These are phyloP conservation scores for Carallia brachiata DNA, from an alignment of 345 rosid genomes.

Conservation along the genomic window DNA sequence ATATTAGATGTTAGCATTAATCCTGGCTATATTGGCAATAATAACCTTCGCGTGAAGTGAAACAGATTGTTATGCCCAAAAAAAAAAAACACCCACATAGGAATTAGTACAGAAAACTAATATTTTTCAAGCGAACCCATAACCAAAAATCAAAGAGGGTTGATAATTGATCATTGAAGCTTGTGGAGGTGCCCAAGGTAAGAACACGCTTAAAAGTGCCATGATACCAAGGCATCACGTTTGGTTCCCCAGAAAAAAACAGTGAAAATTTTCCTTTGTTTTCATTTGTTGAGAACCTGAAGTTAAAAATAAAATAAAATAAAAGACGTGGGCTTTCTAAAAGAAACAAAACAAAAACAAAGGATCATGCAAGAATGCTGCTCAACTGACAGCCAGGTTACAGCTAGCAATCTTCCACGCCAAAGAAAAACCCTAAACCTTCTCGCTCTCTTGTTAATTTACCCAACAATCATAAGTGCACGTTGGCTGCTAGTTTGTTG, in stretches of 20 bases:
- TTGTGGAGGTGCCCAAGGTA: constrained; percentile 22
- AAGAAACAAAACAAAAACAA: constrained; percentile 13
- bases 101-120: not conserved
- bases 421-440: constrained; percentile 52
- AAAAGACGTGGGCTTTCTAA: not conserved
- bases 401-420: constrained; percentile 78
- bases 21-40: constrained; percentile 8
- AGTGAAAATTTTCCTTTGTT: not conserved
- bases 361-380: constrained; percentile 92
- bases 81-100: no score
- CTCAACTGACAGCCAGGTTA: constrained; percentile 84
- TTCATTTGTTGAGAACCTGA: no score
- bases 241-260: constrained; percentile 38
- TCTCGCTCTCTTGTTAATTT: constrained; percentile 22
- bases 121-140: constrained; percentile 13
- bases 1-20: not conserved
- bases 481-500: constrained; percentile 41
- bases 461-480: constrained; percentile 42
- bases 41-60: constrained; percentile 12
- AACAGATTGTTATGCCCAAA: constrained; percentile 1
- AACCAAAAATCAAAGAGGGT: constrained; percentile 31
- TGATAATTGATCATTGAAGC: constrained; percentile 19
- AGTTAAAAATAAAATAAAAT: not conserved
- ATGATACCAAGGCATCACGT: constrained; percentile 64
- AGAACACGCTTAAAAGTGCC: constrained; percentile 35